Conservation (phyloP, 164 flowering plant genomes). For the Echeveria elegans region DNA sequence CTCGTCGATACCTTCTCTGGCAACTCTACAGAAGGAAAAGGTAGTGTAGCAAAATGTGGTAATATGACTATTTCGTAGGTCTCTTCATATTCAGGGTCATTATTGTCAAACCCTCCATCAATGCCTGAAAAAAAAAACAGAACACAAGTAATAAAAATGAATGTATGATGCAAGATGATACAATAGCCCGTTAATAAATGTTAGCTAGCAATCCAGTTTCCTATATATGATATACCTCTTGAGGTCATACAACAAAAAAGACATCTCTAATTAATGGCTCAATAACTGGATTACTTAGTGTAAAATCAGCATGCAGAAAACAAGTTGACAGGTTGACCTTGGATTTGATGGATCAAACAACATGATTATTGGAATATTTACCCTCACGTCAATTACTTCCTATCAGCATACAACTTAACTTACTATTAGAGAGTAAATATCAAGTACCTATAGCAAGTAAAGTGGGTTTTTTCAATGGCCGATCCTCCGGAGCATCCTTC, state of each 20-base stretch:
- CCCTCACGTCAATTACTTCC: neutral
- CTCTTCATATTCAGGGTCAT: slow-evolving; percentile 77
- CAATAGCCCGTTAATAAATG: neutral
- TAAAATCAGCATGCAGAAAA: too few species aligned
- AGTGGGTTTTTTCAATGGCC: slow-evolving; percentile 90
- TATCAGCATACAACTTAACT: neutral
- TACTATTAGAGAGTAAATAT: neutral
- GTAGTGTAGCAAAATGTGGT: slow-evolving; percentile 64
- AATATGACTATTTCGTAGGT: slow-evolving; percentile 52
- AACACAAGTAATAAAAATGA: neutral
- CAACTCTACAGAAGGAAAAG: slow-evolving; percentile 89
- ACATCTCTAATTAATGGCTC: too few species aligned
- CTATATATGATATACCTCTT: neutral
- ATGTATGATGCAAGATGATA: neutral
- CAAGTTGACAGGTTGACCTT: too few species aligned
- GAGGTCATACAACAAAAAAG: neutral
- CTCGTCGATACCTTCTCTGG: slow-evolving; percentile 70
- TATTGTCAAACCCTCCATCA: slow-evolving; percentile 90
- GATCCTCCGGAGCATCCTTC: slow-evolving; percentile 65
- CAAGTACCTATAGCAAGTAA: slow-evolving; percentile 75
- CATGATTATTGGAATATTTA: neutral
- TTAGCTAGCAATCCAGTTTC: neutral
- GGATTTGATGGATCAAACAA: too few species aligned
- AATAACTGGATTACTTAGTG: too few species aligned
- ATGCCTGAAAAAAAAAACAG: slow-evolving; percentile 47